Conservation (phyloP, 164 flowering plant genomes). For the Aristolochia contorta region DNA sequence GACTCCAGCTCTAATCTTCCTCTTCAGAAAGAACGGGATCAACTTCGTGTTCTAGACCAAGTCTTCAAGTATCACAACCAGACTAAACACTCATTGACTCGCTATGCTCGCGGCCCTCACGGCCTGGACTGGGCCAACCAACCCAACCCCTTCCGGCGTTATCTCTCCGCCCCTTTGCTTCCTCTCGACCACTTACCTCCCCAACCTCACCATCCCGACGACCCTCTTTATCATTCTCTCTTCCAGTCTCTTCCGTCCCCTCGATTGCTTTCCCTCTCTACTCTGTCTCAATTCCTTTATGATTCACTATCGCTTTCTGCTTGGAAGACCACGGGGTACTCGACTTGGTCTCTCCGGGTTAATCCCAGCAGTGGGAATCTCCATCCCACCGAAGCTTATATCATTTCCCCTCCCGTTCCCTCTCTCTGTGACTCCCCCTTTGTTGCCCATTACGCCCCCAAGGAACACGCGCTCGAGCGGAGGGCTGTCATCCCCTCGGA, state of each 20-base stretch:
- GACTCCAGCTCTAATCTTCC: not conserved
- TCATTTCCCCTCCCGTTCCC: conserved; percentile 53
- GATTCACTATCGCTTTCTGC: conserved; percentile 86
- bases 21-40: conserved; percentile 11
- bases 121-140: conserved; percentile 98
- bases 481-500: conserved; percentile 36
- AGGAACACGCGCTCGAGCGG: conserved; percentile 65
- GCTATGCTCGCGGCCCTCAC: conserved; percentile 74
- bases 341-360: conserved; percentile 90
- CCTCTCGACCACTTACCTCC: conserved; percentile 55
- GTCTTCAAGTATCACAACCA: conserved; percentile 73
- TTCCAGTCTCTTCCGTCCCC: conserved; percentile 52
- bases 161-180: conserved; percentile 46
- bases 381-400: conserved; percentile 84
- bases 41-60: conserved; percentile 20
- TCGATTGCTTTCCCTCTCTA: conserved; percentile 38
- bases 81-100: conserved; percentile 70
- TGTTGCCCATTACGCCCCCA: conserved; percentile 87
- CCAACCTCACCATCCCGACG: conserved; percentile 3
- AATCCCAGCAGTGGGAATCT: conserved; percentile 97
- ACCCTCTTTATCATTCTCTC: conserved; percentile 44
- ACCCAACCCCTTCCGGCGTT: conserved; percentile 93
- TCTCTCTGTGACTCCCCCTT: conserved; percentile 41
- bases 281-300: conserved; percentile 55
- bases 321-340: conserved; percentile 74